These are phyloP conservation scores for Kodamaea kakaduensis DNA, from an alignment of 805 yeast genomes.

Conservation along the genomic window DNA sequence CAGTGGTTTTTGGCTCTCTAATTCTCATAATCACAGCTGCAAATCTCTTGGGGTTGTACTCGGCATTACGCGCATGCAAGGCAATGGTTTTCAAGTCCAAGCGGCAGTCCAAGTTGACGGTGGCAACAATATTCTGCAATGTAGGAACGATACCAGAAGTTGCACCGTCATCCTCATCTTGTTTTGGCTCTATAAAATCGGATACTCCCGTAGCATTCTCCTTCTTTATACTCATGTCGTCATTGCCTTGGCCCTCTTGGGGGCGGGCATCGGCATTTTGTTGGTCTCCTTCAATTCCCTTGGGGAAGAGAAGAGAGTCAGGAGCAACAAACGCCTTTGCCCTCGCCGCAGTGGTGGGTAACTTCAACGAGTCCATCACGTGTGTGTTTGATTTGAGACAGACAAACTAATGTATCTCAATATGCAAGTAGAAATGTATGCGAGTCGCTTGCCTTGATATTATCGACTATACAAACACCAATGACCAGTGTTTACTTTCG, in stretches of 20 bases:
- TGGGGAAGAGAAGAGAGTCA: conserved; percentile 61
- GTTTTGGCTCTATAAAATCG: conserved; percentile 36
- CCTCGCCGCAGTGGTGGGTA: conserved; percentile 74
- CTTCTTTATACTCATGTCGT: conserved; percentile 13
- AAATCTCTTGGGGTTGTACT: conserved; percentile 96
- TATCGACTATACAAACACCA: conserved; percentile 5
- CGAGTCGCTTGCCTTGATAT: not conserved
- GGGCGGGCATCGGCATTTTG: conserved; percentile 9
- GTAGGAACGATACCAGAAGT: conserved; percentile 97
- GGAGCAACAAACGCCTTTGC: conserved; percentile 71
- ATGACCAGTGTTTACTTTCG: not conserved
- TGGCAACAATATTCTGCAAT: conserved; percentile 91
- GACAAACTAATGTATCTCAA: conserved; percentile 44
- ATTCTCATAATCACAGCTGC: conserved; percentile 99
- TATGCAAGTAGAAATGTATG: conserved; percentile 1
- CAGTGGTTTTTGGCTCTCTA: conserved; percentile 97
- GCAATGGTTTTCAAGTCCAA: conserved; percentile 96
- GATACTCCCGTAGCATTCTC: conserved; percentile 11
- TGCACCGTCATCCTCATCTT: conserved; percentile 59
- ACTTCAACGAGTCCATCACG: conserved; percentile 65
- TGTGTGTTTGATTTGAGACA: conserved; percentile 22
- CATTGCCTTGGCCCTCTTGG: conserved; percentile 8
- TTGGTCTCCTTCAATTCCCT: conserved; percentile 36
- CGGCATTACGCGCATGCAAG: conserved; percentile 97
- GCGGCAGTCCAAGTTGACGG: conserved; percentile 94